Evolutionary conservation across 169 alveolate species (phyloP).

Genomic region (Perkinsus chesapeaki): DNA sequence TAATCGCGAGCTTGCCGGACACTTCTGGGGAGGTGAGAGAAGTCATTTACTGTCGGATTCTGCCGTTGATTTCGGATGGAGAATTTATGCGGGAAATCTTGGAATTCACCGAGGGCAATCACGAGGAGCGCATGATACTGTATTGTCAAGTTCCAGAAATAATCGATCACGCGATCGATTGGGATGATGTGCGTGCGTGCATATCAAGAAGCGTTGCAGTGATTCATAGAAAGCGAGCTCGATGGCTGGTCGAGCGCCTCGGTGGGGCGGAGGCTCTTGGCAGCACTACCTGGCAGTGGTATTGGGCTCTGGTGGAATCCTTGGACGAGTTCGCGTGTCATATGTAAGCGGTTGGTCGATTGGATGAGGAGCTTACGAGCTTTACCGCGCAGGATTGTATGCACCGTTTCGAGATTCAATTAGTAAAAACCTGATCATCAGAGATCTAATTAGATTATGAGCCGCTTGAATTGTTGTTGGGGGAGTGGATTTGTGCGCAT

Average conservation of each 20-base stretch:
- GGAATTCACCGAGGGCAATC: background rate
- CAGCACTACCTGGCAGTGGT: background rate
- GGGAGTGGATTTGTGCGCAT: too few relatives aligned
- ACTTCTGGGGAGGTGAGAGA: background rate
- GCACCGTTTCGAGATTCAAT: too few relatives aligned
- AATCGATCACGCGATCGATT: background rate
- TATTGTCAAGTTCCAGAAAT: background rate
- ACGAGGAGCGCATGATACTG: background rate
- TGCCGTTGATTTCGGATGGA: background rate
- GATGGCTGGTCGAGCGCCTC: background rate
- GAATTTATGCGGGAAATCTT: background rate
- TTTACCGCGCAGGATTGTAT: too few relatives aligned
- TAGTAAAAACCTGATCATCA: too few relatives aligned
- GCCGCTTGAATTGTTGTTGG: too few relatives aligned
- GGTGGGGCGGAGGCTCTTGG: background rate
- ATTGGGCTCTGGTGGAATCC: background rate
- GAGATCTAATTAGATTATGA: too few relatives aligned
- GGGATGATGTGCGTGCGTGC: background rate
- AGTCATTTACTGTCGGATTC: background rate
- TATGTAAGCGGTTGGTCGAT: background rate
- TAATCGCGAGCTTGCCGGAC: background rate
- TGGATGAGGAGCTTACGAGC: too few relatives aligned
- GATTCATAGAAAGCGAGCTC: background rate
- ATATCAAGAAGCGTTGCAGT: background rate
- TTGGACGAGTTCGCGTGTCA: background rate